Evolutionary conservation across 2,329 filamentous ascomycete genomes (phyloP).

Genomic region (Emmonsiellopsis sp.): DNA sequence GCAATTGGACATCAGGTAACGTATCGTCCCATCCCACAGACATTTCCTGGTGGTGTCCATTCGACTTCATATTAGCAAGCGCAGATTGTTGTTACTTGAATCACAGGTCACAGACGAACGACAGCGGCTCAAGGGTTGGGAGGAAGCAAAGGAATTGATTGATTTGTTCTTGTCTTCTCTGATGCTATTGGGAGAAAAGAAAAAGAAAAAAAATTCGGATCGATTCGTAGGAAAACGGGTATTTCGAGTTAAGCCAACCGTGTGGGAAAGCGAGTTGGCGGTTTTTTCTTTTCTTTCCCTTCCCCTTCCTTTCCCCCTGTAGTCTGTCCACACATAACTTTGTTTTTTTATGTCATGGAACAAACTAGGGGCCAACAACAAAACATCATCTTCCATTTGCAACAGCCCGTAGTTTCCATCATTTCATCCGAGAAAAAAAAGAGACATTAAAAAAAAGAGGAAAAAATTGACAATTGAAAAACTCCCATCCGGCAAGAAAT

Average conservation of each 20-base stretch:
- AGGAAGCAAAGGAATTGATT: constrained; percentile 2
- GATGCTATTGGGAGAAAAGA: background rate
- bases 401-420: constrained; percentile 10
- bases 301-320: too few relatives aligned
- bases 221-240: background rate
- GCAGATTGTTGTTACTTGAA: constrained; percentile 2
- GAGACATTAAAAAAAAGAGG: constrained; percentile 6
- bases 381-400: constrained; percentile 13
- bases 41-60: too few relatives aligned
- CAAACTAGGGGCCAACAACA: too few relatives aligned
- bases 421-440: constrained; percentile 10
- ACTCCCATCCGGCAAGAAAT: constrained; percentile 23
- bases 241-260: too few relatives aligned
- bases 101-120: background rate
- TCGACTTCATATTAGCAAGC: too few relatives aligned
- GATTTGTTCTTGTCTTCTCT: constrained; percentile 3
- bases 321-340: too few relatives aligned
- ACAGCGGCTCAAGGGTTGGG: background rate
- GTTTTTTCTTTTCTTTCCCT: too few relatives aligned
- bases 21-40: too few relatives aligned
- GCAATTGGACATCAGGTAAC: too few relatives aligned
- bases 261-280: too few relatives aligned
- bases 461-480: constrained; percentile 2
- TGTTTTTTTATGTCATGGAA: too few relatives aligned
- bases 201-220: constrained; percentile 4